These are phyloP conservation scores for Pseudomassariella vexata DNA, from an alignment of 2,329 filamentous ascomycete genomes.

Conservation along the genomic window DNA sequence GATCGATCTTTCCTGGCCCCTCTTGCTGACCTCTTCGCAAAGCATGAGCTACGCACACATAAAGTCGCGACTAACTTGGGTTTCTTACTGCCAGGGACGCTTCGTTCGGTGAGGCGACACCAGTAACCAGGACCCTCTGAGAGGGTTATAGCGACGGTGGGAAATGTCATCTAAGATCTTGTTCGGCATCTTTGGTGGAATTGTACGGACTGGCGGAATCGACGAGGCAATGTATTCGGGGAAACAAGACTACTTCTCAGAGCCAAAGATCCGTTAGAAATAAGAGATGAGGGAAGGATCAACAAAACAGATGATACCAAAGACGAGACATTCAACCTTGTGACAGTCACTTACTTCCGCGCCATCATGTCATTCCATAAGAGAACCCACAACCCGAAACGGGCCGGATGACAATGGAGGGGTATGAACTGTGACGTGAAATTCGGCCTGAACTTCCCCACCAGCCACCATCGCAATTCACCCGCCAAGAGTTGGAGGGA, in stretches of 20 bases:
- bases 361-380: neutral
- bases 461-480: slow-evolving; percentile 11
- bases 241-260: too few species aligned
- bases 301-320: too few species aligned
- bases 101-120: slow-evolving; percentile 96
- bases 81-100: slow-evolving; percentile 89
- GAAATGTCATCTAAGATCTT: slow-evolving; percentile 90
- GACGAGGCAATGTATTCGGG: too few species aligned
- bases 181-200: slow-evolving; percentile 67
- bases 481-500: too few species aligned
- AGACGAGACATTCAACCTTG: too few species aligned
- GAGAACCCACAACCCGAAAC: slow-evolving; percentile 2
- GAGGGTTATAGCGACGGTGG: slow-evolving; percentile 86
- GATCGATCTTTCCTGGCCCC: slow-evolving; percentile 56
- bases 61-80: neutral
- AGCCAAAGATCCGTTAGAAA: too few species aligned
- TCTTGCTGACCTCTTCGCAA: slow-evolving; percentile 69
- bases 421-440: too few species aligned
- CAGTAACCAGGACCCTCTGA: slow-evolving; percentile 85
- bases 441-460: too few species aligned
- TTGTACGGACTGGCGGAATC: too few species aligned
- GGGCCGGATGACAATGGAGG: slow-evolving; percentile 4
- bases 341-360: too few species aligned
- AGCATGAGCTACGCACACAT: slow-evolving; percentile 2
- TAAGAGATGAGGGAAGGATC: too few species aligned